phyloP scores from a whole-genome alignment of 345 rosid genomes.

The Bruguiera parviflora region DNA sequence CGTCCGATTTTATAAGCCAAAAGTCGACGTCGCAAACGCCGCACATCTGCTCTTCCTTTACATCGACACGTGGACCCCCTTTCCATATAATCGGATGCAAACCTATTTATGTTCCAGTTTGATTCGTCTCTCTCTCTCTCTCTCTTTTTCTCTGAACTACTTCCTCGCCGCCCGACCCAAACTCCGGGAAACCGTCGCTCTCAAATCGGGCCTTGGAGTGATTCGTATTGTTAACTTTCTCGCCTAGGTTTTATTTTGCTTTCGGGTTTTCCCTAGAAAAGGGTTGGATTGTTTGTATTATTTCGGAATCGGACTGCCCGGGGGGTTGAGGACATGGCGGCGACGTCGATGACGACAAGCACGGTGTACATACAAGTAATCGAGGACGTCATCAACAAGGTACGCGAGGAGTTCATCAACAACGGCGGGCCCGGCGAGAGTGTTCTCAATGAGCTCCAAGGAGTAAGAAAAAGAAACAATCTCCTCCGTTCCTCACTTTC shows the following conservation, averaged over 20 bases:
- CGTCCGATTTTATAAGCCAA: too few relatives aligned
- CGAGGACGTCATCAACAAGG: slow-evolving; percentile 87
- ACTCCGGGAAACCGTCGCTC: slow-evolving; percentile 20
- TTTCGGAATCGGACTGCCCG: slow-evolving; percentile 15
- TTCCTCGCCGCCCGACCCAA: background rate
- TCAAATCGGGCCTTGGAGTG: background rate
- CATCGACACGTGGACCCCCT: slow-evolving; percentile 58
- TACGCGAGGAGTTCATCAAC: slow-evolving; percentile 79
- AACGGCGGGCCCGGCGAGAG: slow-evolving; percentile 84
- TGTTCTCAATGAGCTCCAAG: slow-evolving; percentile 87
- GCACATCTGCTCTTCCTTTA: slow-evolving; percentile 6
- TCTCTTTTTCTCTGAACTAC: background rate
- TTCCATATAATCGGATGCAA: slow-evolving; percentile 74
- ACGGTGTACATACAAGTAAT: slow-evolving; percentile 82
- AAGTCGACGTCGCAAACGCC: too few relatives aligned
- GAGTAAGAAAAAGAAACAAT: slow-evolving; percentile 39
- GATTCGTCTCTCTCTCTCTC: slow-evolving; percentile 47
- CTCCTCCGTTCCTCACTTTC: background rate
- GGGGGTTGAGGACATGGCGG: slow-evolving; percentile 33
- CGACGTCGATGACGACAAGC: slow-evolving; percentile 56
- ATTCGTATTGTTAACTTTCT: too few relatives aligned
- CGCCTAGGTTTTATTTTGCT: background rate
- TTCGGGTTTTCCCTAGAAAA: slow-evolving; percentile 12
- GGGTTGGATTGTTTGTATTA: background rate
- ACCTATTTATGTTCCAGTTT: slow-evolving; percentile 94